Base-by-base conservation (phyloP, 23 red algal species). In the Gracilaria domingensis region DNA sequence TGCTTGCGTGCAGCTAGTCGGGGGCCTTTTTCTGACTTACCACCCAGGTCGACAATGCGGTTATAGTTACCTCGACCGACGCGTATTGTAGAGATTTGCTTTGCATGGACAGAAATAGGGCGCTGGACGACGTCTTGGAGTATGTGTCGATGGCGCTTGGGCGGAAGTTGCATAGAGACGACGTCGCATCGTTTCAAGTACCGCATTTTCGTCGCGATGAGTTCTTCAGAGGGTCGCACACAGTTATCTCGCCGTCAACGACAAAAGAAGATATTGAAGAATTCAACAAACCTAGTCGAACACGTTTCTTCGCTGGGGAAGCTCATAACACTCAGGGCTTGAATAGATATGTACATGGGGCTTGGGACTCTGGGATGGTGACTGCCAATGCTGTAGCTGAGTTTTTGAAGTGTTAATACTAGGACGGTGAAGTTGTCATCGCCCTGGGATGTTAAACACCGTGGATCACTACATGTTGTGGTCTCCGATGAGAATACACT, bases 331-430 rank as follows among this genome's bases (percentile, higher is more conserved):
- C 4, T 54, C 9, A 56, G 18, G 71, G 70, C 28, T 28, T 80
- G 44, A 75, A 77, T 59, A 72, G 86, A 23, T 89, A 89, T 42
- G 86, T 89, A 9, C 86, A 89, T 25, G 86, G 86, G 29, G 86
- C 69, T 8, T 48, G 58, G 40, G 53, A 69, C 9, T 74, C 65
- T 26, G 83, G 83, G 1, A 64, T 64, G 59, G 8, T 32, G 24
- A 64, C 59, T 18, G 59, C 59, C 0, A 30, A 64, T 5, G 59
- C 59, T 32, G 59, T 64, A 30, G n/a, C 28, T 30, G 59, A 64
- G 24, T 64, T 64, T 13, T 26, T 64, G 59, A 30, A 12, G 28
- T 64, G 59, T 55, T 55, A 55, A 20, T 5, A 48, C 45, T 12
- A 48, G 45, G 45, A 48, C 45, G 45, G 5, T 48, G 45, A n/a